Percentiles rank a stretch among this genome's conserved stretches.
phyloP scores from a whole-genome alignment of 2,329 filamentous ascomycete species.

The Penicillium italicum region DNA sequence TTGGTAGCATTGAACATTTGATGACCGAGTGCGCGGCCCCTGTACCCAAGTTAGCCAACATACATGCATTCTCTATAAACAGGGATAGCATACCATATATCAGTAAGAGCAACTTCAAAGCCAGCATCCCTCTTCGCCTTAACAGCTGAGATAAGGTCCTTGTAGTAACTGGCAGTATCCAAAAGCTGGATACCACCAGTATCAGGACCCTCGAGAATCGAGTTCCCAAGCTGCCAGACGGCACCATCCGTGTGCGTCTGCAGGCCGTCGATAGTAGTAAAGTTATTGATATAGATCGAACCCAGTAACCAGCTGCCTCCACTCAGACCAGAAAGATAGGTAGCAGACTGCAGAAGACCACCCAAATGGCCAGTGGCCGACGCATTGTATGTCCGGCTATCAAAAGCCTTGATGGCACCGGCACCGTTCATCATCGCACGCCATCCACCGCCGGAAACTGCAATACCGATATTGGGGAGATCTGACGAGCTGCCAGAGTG shows the following conservation, averaged over 20 bases:
- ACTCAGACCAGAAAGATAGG: conserved; percentile 77
- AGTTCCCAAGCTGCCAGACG: conserved; percentile 33
- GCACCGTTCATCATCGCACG: conserved; percentile 82
- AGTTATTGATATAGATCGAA: conserved; percentile 77
- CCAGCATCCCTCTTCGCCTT: conserved; percentile 60
- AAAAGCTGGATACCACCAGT: conserved; percentile 38
- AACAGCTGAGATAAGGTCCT: conserved; percentile 57
- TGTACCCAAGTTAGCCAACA: conserved; percentile 12
- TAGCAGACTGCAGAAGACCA: conserved; percentile 75
- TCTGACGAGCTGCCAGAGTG: conserved; percentile 54
- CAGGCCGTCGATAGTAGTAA: conserved; percentile 58
- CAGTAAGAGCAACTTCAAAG: conserved; percentile 71
- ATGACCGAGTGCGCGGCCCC: conserved; percentile 75
- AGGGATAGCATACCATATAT: conserved; percentile 63
- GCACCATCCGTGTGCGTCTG: conserved; percentile 23
- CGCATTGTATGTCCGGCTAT: conserved; percentile 64
- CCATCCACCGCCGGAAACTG: conserved; percentile 81
- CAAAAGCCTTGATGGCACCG: conserved; percentile 77
- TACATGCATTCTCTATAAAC: not conserved
- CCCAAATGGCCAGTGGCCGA: conserved; percentile 67
- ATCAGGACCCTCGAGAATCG: conserved; percentile 49
- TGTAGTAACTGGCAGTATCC: conserved; percentile 60
- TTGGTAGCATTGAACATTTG: conserved; percentile 74
- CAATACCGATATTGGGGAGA: conserved; percentile 69
- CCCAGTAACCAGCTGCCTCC: conserved; percentile 84